Evolutionary conservation across 2,329 filamentous ascomycete species (phyloP), one percentile per base, ranked within the genome.

Genomic region (Exophiala alcalophila): DNA sequence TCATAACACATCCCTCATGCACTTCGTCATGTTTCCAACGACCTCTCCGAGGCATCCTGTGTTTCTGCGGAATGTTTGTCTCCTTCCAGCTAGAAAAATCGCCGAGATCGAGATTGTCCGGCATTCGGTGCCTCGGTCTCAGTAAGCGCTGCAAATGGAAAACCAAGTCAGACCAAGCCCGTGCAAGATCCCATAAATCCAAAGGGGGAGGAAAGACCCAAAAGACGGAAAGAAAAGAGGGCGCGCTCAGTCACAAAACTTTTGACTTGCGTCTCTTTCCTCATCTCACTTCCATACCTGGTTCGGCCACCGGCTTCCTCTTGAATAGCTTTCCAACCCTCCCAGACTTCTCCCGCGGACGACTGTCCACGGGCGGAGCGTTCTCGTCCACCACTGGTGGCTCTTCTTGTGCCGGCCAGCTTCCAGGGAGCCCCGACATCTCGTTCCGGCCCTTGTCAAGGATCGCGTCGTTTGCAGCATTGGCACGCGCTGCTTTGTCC

Each of bases 291-390:
- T 32, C 34, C 49, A 37, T 49, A 52, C 44, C 44, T 45, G 40
- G 44, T 35, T 44, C 43, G 5, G 39, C 36, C 38, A 53, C 50
- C 25, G 50, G 50, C 38, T 53, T 53, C 23, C 50, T 31, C 41
- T 53, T 53, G 44, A 53, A 53, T 7, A 53, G 32, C 33, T 52
- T 52, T 9, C 38, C 25, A 12, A 51, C 10, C 5, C 35, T 35
- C n/a, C 33, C 36, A 2, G 40, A 25, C 23, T 46, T 44, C 11
- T 42, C 38, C 35, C 10, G 10, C 9, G 16, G 32, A 16, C 26
- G 40, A 7, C 15, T 25, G 8, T 31, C 26, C 12, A 10, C 44
- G 20, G 37, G 23, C 6, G 38, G 14, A 3, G 29, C 30, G n/a
- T 21, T 25, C 6, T 39, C 29, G 20, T 33, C 29, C 5, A 9